Conservation (phyloP, 345 rosid genomes). For the Euphorbia peplus region DNA sequence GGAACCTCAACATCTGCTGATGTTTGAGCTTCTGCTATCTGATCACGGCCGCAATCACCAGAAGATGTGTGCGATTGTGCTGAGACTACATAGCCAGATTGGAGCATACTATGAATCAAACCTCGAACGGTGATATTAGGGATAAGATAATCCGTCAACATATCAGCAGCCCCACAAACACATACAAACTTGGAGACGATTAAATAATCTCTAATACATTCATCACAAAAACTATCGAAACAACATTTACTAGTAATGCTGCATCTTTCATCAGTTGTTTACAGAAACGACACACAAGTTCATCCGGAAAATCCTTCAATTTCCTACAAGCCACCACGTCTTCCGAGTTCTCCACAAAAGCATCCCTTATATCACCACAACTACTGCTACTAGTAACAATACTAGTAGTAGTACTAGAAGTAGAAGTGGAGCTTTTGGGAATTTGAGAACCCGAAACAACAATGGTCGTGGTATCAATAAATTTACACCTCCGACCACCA, state of each 20-base stretch:
- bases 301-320: constrained; percentile 9
- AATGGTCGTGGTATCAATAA: background rate
- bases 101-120: constrained; percentile 76
- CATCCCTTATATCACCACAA: too few relatives aligned
- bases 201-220: constrained; percentile 69
- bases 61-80: too few relatives aligned
- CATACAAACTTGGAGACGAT: constrained; percentile 67
- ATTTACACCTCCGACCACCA: background rate
- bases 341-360: background rate
- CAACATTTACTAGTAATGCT: background rate
- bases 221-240: constrained; percentile 73
- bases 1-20: too few relatives aligned
- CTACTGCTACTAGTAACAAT: too few relatives aligned
- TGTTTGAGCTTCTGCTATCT: too few relatives aligned
- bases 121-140: constrained; percentile 94
- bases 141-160: constrained; percentile 86
- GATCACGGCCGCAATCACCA: too few relatives aligned
- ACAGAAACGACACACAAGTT: background rate
- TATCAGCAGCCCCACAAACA: constrained; percentile 72
- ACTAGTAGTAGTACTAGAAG: background rate
- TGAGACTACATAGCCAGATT: constrained; percentile 41
- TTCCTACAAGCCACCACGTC: background rate
- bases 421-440: background rate
- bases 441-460: background rate
- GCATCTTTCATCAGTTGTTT: background rate